Evolutionary conservation across 169 alveolate species (phyloP).

Genomic region (Babesia sp.): DNA sequence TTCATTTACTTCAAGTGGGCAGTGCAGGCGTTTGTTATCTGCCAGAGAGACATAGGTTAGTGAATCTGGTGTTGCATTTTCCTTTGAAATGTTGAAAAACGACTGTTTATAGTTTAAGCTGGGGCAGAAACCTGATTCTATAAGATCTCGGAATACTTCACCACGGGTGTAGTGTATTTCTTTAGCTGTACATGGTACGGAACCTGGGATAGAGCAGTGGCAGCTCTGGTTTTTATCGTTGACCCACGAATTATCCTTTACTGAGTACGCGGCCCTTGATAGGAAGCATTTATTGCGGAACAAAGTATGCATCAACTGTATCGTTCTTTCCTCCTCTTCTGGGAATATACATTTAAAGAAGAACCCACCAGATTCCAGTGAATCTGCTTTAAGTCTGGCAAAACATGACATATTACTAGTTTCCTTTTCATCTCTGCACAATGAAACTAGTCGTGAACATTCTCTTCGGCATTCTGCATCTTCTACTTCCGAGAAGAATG

Average conservation of each 20-base stretch:
- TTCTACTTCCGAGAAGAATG: conserved; percentile 4
- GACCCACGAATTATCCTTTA: conserved; percentile 23
- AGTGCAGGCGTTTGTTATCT: conserved; percentile 37
- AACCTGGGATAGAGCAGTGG: conserved; percentile 29
- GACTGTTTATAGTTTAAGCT: conserved; percentile 8
- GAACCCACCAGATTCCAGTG: conserved; percentile 9
- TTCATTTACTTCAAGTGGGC: conserved; percentile 29
- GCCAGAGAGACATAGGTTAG: conserved; percentile 34
- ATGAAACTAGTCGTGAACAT: conserved; percentile 4
- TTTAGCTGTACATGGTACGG: conserved; percentile 61
- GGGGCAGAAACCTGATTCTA: conserved; percentile 58
- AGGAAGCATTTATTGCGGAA: conserved; percentile 48
- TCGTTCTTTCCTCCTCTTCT: conserved; percentile 2
- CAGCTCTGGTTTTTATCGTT: conserved; percentile 34
- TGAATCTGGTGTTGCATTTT: conserved; percentile 25
- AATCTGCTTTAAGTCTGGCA: conserved; percentile 12
- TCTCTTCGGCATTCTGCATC: conserved; percentile 23
- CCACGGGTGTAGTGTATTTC: conserved; percentile 15
- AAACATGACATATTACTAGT: conserved; percentile 2
- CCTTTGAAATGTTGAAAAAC: background rate
- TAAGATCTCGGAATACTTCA: conserved; percentile 17
- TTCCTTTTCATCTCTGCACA: conserved; percentile 21
- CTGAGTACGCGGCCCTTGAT: conserved; percentile 29
- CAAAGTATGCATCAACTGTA: background rate
- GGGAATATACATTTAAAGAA: conserved; percentile 37